Evolutionary conservation across 768 basidiomycete species (phyloP), one percentile per base, ranked within the genome.

Genomic region (Rhodotorula graminis): DNA sequence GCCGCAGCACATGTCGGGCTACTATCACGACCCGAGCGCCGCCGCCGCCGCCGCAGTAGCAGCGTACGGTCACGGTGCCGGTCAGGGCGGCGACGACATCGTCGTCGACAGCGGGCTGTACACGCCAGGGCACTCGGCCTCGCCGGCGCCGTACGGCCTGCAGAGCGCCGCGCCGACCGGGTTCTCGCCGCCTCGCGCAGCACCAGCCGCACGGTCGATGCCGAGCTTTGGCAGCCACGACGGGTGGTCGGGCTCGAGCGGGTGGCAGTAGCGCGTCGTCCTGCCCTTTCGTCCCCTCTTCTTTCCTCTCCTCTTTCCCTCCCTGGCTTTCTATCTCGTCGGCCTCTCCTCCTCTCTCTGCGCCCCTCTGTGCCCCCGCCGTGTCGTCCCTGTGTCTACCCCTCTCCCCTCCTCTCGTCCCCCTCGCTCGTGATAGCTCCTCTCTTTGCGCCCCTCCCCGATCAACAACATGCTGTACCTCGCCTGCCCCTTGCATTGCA

Each of bases 91-190:
- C 55, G 56, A 29, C 56, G 44, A 47, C 44, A 47, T 61, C 44
- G 44, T 61, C 60, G 40, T 46, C 60, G 60, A 61, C 40, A 42
- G 25, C 21, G 59, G 50, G 19, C 52, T 68, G 11, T 68, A 61
- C 52, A 18, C 60, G 37, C 27, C 52, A 2, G 33, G 33, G 23
- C 47, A 18, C 27, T 50, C 53, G 12, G 18, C 19, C 40, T 56
- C 40, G 44, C 46, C 61, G 5, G 42, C 42, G 40, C 77, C 11
- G 80, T 71, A 15, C 33, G 76, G 79, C 40, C 72, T 29, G 64
- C 31, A 49, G 42, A 42, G 57, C 23, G 25, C 23, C 27, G 23
- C 57, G 42, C 10, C 60, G n/a, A 29, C 6, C n/a, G 47, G 61
- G 31, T 62, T 62, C 61, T 62, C 61, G 29, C 61, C 61, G 29